These are phyloP conservation scores for Fusarium graminum DNA, from an alignment of 2,329 filamentous ascomycete species.

Conservation along the genomic window DNA sequence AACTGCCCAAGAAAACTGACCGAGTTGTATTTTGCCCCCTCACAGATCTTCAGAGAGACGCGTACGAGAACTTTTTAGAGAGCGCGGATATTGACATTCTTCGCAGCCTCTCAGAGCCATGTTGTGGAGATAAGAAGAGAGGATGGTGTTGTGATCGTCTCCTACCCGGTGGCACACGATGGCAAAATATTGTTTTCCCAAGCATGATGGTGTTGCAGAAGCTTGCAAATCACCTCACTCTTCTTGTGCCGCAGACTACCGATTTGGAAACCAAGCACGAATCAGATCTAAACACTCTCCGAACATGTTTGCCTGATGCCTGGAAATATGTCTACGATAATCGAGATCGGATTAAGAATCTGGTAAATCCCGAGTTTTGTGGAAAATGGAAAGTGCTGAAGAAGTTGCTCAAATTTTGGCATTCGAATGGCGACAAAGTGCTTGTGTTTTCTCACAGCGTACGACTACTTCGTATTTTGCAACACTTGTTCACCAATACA, in stretches of 20 bases:
- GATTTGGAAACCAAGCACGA: slow-evolving; percentile 79
- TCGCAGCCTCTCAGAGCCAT: slow-evolving; percentile 74
- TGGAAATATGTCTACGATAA: slow-evolving; percentile 82
- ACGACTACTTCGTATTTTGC: slow-evolving; percentile 83
- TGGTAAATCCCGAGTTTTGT: slow-evolving; percentile 90
- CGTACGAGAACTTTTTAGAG: slow-evolving; percentile 83
- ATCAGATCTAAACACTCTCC: slow-evolving; percentile 80
- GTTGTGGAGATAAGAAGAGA: slow-evolving; percentile 72
- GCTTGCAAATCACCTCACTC: slow-evolving; percentile 90
- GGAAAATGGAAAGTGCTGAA: slow-evolving; percentile 96
- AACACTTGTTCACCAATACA: slow-evolving; percentile 87
- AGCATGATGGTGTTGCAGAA: slow-evolving; percentile 86
- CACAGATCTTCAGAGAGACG: slow-evolving; percentile 81
- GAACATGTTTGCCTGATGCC: slow-evolving; percentile 78
- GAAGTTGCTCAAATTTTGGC: slow-evolving; percentile 90
- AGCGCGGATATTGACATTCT: slow-evolving; percentile 78
- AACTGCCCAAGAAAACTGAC: slow-evolving; percentile 94
- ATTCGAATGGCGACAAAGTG: slow-evolving; percentile 90
- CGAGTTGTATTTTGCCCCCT: slow-evolving; percentile 95
- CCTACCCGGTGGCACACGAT: slow-evolving; percentile 73
- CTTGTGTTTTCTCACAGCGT: slow-evolving; percentile 96
- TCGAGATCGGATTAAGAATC: slow-evolving; percentile 82
- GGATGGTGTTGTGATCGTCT: slow-evolving; percentile 83
- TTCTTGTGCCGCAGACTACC: slow-evolving; percentile 77
- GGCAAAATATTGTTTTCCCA: slow-evolving; percentile 86